A percentile compares a stretch with the other conserved stretches of the same genome.
phyloP scores from a whole-genome alignment of 805 yeast species.

The Hanseniaspora pseudoguilliermondii region DNA sequence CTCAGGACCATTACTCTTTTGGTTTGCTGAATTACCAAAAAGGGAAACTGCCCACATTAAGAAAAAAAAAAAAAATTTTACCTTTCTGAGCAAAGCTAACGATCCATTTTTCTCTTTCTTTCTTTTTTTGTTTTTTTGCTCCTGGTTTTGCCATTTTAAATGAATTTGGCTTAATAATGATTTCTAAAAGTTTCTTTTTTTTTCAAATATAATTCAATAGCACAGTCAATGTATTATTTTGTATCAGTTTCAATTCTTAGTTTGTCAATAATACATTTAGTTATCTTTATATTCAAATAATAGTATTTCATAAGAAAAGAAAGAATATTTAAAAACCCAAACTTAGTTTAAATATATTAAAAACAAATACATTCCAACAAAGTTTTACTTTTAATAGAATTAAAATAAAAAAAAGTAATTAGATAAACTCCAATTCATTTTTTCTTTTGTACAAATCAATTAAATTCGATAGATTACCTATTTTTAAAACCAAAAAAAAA shows the following conservation, averaged over 20 bases:
- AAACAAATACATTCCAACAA: neutral
- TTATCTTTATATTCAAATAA: too few relatives aligned
- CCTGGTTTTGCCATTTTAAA: neutral
- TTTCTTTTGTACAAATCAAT: neutral
- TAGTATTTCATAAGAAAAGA: too few relatives aligned
- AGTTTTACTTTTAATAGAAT: neutral
- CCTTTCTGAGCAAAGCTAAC: neutral
- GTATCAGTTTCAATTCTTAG: too few relatives aligned
- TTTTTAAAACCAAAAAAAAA: neutral
- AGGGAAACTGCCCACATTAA: neutral
- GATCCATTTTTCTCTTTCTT: too few relatives aligned
- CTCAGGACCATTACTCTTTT: neutral
- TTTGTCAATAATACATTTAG: too few relatives aligned
- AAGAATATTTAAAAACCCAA: neutral
- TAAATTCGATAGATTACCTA: neutral
- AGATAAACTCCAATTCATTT: neutral
- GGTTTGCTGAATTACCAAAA: neutral
- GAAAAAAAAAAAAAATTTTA: neutral
- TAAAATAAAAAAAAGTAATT: neutral
- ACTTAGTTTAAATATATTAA: neutral
- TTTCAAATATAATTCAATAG: neutral
- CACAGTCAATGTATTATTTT: too few relatives aligned
- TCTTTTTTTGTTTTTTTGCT: too few relatives aligned
- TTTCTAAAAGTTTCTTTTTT: neutral
- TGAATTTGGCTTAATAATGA: too few relatives aligned